Evolutionary conservation across 2,329 filamentous ascomycete genomes (phyloP), one percentile per base, ranked within the genome.

Genomic region (Emmonsiellopsis sp.): DNA sequence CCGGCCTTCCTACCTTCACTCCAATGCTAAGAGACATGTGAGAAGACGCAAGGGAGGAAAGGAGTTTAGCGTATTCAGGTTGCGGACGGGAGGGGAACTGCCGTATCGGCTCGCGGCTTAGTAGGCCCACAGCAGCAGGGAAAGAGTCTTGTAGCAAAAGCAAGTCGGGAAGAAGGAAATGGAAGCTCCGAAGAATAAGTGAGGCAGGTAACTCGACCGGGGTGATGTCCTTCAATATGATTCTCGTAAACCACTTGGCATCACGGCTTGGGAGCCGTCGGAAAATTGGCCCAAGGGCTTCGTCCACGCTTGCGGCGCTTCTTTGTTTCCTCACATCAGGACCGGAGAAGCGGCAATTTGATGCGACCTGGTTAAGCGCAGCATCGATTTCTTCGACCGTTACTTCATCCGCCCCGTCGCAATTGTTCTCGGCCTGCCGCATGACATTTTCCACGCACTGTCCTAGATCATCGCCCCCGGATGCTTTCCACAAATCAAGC

Each of bases 181-280:
- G 85, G 51, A 85, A 86, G 14, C 74, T 75, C 10, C 72, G 71
- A 46, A 87, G 75, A 0, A 88, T 69, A 14, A 78, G 66, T 1
- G 67, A 58, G 6, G 73, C 69, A 5, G 89, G 81, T 1, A 94
- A 63, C 1, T 78, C 65, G 0, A 91, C 74, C 0, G 86, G 85
- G n/a, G 78, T 75, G 55, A 85, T 87, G 57, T 84, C 80, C 63
- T 94, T 93, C 32, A 95, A 73, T 5, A 95, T 75, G 33, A 96
- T 73, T 3, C 91, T 79, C 0, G 87, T 87, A 9, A 95, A 76
- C 91, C 91, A 96, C 70, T 95, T 95, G 3, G 84, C 86, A 63
- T 95, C 87, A 43, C 75, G 74, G 2, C 87, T 80, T 45, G 75
- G 74, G 8, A 89, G 64, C 6, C 80, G 78, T 33, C 70, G 72